These are phyloP conservation scores for Tilletia indica DNA, from an alignment of 1,284 basidiomycete species.

Conservation along the genomic window DNA sequence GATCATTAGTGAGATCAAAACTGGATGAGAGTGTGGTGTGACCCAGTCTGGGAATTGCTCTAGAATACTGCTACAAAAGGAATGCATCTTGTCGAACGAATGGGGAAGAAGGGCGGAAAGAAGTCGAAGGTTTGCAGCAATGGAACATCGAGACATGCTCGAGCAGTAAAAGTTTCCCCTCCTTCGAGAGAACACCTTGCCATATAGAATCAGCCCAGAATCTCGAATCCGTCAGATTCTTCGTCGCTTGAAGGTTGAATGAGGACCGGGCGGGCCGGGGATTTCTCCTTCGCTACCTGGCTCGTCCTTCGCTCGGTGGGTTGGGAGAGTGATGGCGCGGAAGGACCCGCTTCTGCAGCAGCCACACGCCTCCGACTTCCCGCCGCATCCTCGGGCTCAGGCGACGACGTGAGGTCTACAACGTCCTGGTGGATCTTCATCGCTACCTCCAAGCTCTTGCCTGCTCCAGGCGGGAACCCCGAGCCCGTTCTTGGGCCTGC, in stretches of 20 bases:
- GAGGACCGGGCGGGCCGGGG: not conserved
- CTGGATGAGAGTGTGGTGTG: too few species aligned
- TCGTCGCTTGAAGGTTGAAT: not conserved
- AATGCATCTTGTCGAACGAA: too few species aligned
- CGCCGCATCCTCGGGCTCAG: conserved; percentile 8
- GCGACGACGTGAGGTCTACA: conserved; percentile 8
- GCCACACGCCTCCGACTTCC: not conserved
- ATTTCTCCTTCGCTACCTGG: not conserved
- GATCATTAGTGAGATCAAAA: too few species aligned
- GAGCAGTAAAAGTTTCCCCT: too few species aligned
- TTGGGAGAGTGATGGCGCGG: too few species aligned
- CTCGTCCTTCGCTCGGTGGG: too few species aligned
- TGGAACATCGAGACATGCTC: too few species aligned
- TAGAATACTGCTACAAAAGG: too few species aligned
- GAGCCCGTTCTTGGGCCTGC: not conserved
- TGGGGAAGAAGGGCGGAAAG: too few species aligned
- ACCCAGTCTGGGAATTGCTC: too few species aligned
- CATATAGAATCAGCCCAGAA: not conserved
- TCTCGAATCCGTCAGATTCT: conserved; percentile 12
- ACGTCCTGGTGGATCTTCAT: not conserved
- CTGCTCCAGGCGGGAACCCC: conserved; percentile 1
- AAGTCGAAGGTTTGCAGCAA: too few species aligned
- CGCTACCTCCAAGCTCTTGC: conserved; percentile 10
- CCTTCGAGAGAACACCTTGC: too few species aligned
- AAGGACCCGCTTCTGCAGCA: not conserved